phyloP scores from a whole-genome alignment of 495 filamentous ascomycete species.

The Clavariopsis aquatica region DNA sequence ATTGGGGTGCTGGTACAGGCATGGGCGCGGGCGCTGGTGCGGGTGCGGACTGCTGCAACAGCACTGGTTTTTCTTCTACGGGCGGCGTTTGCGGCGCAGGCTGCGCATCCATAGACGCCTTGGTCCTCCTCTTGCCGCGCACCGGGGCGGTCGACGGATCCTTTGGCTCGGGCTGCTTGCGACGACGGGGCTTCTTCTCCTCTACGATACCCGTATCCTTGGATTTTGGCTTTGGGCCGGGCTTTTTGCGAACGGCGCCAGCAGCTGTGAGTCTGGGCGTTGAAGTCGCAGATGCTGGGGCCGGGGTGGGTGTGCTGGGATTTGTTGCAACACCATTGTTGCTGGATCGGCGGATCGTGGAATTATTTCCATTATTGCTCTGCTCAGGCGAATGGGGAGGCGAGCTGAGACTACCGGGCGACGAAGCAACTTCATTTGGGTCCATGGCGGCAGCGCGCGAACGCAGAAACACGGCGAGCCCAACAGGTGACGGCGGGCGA shows the following conservation, averaged over 20 bases:
- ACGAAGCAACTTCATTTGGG: conserved; percentile 28
- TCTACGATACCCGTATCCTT: conserved; percentile 33
- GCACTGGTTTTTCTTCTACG: conserved; percentile 21
- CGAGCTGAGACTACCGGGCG: conserved; percentile 30
- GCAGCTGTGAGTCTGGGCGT: conserved; percentile 21
- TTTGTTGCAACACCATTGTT: conserved; percentile 23
- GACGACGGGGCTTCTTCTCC: conserved; percentile 48
- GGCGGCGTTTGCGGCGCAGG: conserved; percentile 10
- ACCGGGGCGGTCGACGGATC: conserved; percentile 57
- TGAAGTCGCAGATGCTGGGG: conserved; percentile 20
- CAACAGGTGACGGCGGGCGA: background rate
- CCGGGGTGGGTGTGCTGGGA: conserved; percentile 8
- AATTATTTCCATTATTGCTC: conserved; percentile 18
- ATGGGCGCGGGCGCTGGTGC: conserved; percentile 9
- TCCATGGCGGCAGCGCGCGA: conserved; percentile 28
- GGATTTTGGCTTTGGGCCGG: conserved; percentile 37
- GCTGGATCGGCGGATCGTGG: conserved; percentile 21
- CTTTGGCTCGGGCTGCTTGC: conserved; percentile 57
- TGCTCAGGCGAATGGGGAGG: conserved; percentile 40
- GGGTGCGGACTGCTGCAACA: conserved; percentile 5
- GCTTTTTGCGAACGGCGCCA: conserved; percentile 34
- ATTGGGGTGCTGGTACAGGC: background rate
- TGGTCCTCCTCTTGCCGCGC: conserved; percentile 53
- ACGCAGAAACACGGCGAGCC: conserved; percentile 4
- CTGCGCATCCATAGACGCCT: conserved; percentile 21